A percentile compares a stretch with the other conserved stretches of the same genome.
Conservation (phyloP, 768 basidiomycete genomes). For the Ephemerocybe angulata region DNA sequence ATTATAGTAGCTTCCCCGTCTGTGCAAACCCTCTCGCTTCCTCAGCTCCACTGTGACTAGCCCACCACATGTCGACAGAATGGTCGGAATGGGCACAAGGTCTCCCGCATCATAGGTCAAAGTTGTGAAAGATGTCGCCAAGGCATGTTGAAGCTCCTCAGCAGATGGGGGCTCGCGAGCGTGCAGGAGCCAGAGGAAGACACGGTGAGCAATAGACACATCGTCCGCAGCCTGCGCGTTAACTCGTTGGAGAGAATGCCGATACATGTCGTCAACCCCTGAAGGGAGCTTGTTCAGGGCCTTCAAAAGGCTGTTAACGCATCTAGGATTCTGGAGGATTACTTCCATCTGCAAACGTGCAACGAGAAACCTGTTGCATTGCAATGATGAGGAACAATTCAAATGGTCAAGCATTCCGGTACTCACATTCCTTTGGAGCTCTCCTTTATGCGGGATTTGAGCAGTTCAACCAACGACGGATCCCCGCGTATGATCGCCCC, state of each 20-base stretch:
- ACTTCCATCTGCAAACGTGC: not conserved
- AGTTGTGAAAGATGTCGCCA: not conserved
- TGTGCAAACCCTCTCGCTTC: too few relatives aligned
- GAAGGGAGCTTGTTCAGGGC: not conserved
- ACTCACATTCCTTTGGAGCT: not conserved
- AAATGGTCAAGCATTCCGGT: not conserved
- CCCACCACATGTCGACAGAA: not conserved
- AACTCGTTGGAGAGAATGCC: not conserved
- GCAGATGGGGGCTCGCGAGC: not conserved
- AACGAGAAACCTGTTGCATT: not conserved
- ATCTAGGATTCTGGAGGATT: too few relatives aligned
- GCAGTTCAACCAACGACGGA: not conserved
- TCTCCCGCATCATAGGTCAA: not conserved
- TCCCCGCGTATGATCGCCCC: not conserved
- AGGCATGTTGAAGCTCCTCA: not conserved
- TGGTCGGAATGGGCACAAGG: not conserved
- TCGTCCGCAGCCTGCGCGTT: not conserved
- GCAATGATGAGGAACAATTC: not conserved
- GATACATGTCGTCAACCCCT: not conserved
- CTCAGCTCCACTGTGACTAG: not conserved
- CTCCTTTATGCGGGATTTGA: not conserved
- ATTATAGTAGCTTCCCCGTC: not conserved
- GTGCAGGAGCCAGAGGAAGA: not conserved
- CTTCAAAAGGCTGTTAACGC: not conserved
- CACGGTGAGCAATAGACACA: not conserved